Conservation (phyloP, 1,284 basidiomycete species). For the Cerioporus squamosus region DNA sequence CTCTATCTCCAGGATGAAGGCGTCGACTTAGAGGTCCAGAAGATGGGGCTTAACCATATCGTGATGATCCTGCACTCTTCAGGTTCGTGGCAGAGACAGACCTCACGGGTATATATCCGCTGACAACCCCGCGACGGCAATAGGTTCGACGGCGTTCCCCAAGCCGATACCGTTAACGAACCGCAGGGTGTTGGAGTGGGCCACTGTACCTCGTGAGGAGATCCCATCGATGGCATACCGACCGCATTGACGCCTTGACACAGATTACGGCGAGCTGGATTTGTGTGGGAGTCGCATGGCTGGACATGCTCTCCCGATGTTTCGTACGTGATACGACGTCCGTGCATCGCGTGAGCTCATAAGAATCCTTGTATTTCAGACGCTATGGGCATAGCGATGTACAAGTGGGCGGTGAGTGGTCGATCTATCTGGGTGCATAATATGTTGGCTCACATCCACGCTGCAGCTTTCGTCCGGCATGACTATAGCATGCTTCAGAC, state of each 20-base stretch:
- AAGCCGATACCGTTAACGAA: slow-evolving; percentile 30
- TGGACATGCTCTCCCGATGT: slow-evolving; percentile 16
- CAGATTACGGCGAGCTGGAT: slow-evolving; percentile 29
- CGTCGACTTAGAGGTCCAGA: neutral
- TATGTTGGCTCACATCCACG: too few species aligned
- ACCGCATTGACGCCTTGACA: neutral
- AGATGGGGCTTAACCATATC: slow-evolving; percentile 5
- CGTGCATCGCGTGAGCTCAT: neutral
- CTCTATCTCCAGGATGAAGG: neutral
- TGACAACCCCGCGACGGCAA: neutral
- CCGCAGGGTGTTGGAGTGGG: slow-evolving; percentile 13
- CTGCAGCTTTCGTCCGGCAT: slow-evolving; percentile 17
- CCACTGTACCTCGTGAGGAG: slow-evolving; percentile 22
- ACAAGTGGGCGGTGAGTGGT: too few species aligned
- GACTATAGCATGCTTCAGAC: slow-evolving; percentile 30
- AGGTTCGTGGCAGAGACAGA: slow-evolving; percentile 24
- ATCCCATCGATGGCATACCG: neutral
- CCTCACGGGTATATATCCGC: neutral
- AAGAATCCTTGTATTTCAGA: neutral
- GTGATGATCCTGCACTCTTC: slow-evolving; percentile 41
- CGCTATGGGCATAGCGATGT: too few species aligned
- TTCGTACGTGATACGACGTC: slow-evolving; percentile 15
- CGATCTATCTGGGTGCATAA: too few species aligned
- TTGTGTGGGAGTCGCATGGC: slow-evolving; percentile 4
- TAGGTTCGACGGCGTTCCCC: slow-evolving; percentile 33